Base-by-base conservation (phyloP, 805 yeast species). In the Barnettozyma pratensis region DNA sequence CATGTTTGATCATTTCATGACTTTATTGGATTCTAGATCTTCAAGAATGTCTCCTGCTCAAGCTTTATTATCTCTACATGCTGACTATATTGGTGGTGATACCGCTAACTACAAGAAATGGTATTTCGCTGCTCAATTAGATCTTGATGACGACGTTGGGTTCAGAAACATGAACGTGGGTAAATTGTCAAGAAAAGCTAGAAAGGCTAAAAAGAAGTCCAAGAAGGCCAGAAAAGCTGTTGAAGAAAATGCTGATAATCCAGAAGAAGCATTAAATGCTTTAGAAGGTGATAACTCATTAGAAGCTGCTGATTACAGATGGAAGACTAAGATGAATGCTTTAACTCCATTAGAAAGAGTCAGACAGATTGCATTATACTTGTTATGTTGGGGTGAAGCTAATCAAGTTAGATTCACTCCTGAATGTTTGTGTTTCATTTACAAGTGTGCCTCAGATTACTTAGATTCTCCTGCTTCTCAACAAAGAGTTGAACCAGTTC, bases 391-490 rank as follows among this genome's bases (percentile, higher is more conserved):
- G 95, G 95, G 95, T 74, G 95, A 87, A 72, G 91, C 94, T 35
- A 87, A 87, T 70, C 94, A 87, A 74, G 96, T 92, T 50, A 86
- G 99, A 71, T 94, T 94, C 73, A 85, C 94, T 48, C 76, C 87
- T 26, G 97, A 90, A 75, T 78, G 86, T 72, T 73, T 94, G 54
- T 88, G 97, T 79, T 94, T 87, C 78, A 83, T 94, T 63, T 95
- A 83, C 80, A 92, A 95, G 75, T 87, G 96, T 68, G 96, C 97
- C 50, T 77, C 78, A 56, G 99, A 94, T 70, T 91, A 94, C 71
- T 76, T 89, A 65, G 72, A 79, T 53, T 87, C 96, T 47, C 95
- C 96, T 46, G 83, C 86, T 62, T 90, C 97, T 72, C 95, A 87
- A 74, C 90, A 87, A 69, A 82, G 89, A 70, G 76, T 74, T 43